These are phyloP conservation scores for Calendula officinalis DNA, from an alignment of 129 eudicot species.

Conservation along the genomic window DNA sequence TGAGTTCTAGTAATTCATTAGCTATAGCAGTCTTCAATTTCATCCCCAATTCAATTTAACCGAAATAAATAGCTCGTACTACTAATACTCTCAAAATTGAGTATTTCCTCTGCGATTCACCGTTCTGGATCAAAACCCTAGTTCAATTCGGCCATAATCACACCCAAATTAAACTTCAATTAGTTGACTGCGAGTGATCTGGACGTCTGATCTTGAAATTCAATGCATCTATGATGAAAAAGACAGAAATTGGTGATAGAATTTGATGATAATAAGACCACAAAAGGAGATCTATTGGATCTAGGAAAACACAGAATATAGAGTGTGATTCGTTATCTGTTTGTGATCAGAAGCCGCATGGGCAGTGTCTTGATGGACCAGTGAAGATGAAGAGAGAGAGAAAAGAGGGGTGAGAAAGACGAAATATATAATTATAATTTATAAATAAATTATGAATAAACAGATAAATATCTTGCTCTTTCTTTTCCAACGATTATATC, in stretches of 20 bases:
- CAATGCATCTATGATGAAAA: background rate
- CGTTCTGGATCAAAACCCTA: constrained; percentile 2
- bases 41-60: constrained; percentile 26
- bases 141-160: constrained; percentile 18
- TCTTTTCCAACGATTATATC: constrained; percentile 25
- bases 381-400: constrained; percentile 21
- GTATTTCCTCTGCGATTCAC: background rate
- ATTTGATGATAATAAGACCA: background rate
- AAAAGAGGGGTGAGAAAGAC: constrained; percentile 4
- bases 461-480: background rate
- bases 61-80: constrained; percentile 5
- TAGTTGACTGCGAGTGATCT: constrained; percentile 17
- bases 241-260: constrained; percentile 8
- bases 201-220: constrained; percentile 29
- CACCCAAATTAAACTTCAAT: constrained; percentile 15
- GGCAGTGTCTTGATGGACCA: constrained; percentile 39
- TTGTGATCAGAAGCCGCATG: constrained; percentile 35
- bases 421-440: constrained; percentile 2
- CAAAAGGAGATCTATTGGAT: constrained; percentile 26
- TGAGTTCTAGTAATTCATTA: constrained; percentile 13
- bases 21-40: constrained; percentile 17
- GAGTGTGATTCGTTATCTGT: constrained; percentile 36
- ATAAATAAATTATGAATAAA: background rate
- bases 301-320: constrained; percentile 11
- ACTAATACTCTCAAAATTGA: constrained; percentile 18